phyloP scores from a whole-genome alignment of 352 stramenopile species.

The Phytophthora constricta region DNA sequence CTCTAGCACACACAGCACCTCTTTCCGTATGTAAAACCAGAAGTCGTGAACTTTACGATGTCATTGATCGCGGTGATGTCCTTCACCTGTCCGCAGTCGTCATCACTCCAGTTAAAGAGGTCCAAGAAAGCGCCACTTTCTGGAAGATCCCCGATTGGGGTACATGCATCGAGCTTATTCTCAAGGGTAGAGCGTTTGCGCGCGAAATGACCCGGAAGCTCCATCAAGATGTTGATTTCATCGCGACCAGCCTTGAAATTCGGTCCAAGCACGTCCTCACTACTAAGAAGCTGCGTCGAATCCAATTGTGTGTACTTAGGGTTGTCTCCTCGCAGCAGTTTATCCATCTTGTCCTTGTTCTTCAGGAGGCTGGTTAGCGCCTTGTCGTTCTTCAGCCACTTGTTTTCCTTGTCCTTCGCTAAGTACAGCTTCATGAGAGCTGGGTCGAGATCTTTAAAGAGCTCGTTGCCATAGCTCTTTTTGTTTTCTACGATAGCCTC shows the following conservation, averaged over 20 bases:
- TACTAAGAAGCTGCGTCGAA: not conserved
- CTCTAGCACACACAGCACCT: conserved; percentile 9
- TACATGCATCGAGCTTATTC: not conserved
- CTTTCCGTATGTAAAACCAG: conserved; percentile 8
- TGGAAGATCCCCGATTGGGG: not conserved
- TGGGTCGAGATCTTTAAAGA: not conserved
- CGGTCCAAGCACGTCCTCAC: not conserved
- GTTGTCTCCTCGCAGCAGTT: conserved; percentile 4
- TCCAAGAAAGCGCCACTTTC: not conserved
- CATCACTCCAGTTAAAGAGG: conserved; percentile 8
- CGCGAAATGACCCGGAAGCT: conserved; percentile 6
- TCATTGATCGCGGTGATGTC: conserved; percentile 2
- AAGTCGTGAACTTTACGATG: conserved; percentile 1
- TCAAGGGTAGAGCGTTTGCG: conserved; percentile 1
- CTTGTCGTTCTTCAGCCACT: not conserved
- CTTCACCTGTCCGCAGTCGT: conserved; percentile 1
- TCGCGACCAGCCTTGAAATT: not conserved
- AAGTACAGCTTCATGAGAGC: not conserved
- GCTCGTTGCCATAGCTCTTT: not conserved
- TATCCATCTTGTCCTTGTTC: not conserved
- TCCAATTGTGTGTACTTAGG: not conserved
- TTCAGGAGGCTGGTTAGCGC: not conserved
- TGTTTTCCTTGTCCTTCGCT: not conserved
- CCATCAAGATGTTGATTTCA: not conserved
- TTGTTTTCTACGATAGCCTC: not conserved